Conservation (phyloP, 2,329 filamentous ascomycete genomes). For the Aspergillus niger region DNA sequence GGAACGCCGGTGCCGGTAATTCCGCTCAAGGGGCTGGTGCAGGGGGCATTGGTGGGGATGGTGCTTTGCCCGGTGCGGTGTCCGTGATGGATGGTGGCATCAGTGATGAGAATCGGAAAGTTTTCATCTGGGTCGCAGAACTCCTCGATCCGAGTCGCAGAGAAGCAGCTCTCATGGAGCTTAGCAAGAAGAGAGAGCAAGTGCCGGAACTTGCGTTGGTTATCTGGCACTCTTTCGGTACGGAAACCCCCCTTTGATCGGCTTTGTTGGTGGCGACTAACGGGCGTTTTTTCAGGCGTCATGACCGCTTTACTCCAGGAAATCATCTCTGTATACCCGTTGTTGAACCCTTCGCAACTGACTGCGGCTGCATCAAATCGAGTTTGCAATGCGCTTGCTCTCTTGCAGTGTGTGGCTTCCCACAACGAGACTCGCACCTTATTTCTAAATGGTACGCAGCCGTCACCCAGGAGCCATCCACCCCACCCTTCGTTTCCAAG, state of each 20-base stretch:
- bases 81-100: slow-evolving; percentile 64
- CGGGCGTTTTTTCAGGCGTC: slow-evolving; percentile 63
- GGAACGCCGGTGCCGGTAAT: slow-evolving; percentile 54
- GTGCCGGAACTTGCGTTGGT: slow-evolving; percentile 95
- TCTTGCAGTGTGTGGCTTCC: slow-evolving; percentile 94
- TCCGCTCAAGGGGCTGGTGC: slow-evolving; percentile 38
- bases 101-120: slow-evolving; percentile 87
- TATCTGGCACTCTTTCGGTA: slow-evolving; percentile 98
- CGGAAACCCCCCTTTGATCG: slow-evolving; percentile 32
- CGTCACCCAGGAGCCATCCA: slow-evolving; percentile 7
- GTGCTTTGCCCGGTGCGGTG: slow-evolving; percentile 33
- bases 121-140: slow-evolving; percentile 91
- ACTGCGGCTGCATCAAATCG: slow-evolving; percentile 96
- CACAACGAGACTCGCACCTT: slow-evolving; percentile 94
- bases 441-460: slow-evolving; percentile 79
- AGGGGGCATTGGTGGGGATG: slow-evolving; percentile 52
- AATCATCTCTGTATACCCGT: slow-evolving; percentile 97
- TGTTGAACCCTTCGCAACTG: slow-evolving; percentile 93
- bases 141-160: slow-evolving; percentile 83
- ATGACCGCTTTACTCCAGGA: slow-evolving; percentile 98
- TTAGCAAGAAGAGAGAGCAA: slow-evolving; percentile 98
- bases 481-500: background rate
- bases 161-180: slow-evolving; percentile 86
- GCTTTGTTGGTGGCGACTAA: slow-evolving; percentile 11
- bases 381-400: slow-evolving; percentile 93